Evolutionary conservation across 2,329 filamentous ascomycete genomes (phyloP).

Genomic region (Aspergillus fijiensis): DNA sequence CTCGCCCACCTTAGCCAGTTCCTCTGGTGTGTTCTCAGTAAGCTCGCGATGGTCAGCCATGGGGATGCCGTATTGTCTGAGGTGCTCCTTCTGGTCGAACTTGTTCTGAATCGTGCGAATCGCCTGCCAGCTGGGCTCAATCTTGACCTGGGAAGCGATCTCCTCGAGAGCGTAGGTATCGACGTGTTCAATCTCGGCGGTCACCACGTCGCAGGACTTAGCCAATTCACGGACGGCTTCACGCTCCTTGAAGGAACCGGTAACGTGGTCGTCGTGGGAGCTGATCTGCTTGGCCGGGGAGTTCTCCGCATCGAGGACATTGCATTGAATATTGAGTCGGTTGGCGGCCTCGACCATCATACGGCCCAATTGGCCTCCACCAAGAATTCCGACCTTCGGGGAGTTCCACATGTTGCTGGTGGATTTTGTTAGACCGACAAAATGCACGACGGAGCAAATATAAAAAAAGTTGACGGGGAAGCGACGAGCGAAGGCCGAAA

Average conservation of each 20-base stretch:
- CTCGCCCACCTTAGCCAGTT: conserved; percentile 62
- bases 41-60: conserved; percentile 71
- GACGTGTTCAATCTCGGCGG: conserved; percentile 94
- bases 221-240: conserved; percentile 79
- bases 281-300: conserved; percentile 85
- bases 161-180: conserved; percentile 87
- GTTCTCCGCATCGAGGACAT: conserved; percentile 72
- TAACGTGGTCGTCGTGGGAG: conserved; percentile 69
- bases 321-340: conserved; percentile 73
- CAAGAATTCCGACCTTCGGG: conserved; percentile 53
- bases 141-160: conserved; percentile 64
- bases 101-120: conserved; percentile 92
- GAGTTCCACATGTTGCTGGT: conserved; percentile 39
- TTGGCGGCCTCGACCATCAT: conserved; percentile 92
- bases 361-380: conserved; percentile 76
- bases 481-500: conserved; percentile 10
- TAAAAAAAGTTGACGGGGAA: not conserved
- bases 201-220: conserved; percentile 72
- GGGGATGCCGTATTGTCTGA: conserved; percentile 66
- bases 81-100: conserved; percentile 81
- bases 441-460: not conserved
- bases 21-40: conserved; percentile 57
- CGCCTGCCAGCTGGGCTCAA: conserved; percentile 83
- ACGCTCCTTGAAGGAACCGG: conserved; percentile 83
- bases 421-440: not conserved